A percentile compares a stretch with the other conserved stretches of the same genome.
Conservation (phyloP, 768 basidiomycete species). For the Amanita exitialis region DNA sequence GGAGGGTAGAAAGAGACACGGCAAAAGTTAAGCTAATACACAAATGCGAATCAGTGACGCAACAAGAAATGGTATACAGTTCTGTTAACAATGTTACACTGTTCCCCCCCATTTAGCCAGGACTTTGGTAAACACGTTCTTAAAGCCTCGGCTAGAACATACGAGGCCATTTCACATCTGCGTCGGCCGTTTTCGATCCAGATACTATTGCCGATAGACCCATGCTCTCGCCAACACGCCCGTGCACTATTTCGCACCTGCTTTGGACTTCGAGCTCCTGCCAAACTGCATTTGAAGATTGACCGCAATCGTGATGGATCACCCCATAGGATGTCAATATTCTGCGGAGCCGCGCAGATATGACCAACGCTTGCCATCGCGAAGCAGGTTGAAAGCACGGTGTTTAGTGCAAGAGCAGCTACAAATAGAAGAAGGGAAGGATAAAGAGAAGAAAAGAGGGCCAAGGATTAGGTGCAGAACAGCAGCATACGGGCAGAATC, state of each 20-base stretch:
- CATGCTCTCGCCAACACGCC: constrained; percentile 32
- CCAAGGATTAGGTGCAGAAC: constrained; percentile 60
- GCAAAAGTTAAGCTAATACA: constrained; percentile 43
- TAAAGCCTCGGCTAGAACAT: constrained; percentile 65
- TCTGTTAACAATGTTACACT: constrained; percentile 35
- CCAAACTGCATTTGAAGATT: constrained; percentile 43
- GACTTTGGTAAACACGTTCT: constrained; percentile 48
- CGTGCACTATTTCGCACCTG: constrained; percentile 62
- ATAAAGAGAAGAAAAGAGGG: constrained; percentile 55
- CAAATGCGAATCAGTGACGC: not conserved
- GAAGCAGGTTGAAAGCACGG: constrained; percentile 38
- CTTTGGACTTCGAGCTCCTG: constrained; percentile 39
- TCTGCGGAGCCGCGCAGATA: constrained; percentile 36
- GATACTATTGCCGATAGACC: constrained; percentile 59
- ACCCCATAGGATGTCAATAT: constrained; percentile 41
- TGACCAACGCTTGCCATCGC: constrained; percentile 44
- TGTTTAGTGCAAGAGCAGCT: constrained; percentile 18
- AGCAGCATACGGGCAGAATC: constrained; percentile 6
- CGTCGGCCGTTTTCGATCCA: constrained; percentile 67
- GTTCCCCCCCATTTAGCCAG: constrained; percentile 38
- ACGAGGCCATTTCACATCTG: constrained; percentile 72
- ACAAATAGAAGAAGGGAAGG: constrained; percentile 52
- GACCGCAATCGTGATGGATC: constrained; percentile 48
- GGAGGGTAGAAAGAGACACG: constrained; percentile 52
- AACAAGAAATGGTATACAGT: constrained; percentile 27